Conservation (phyloP, 208 protist genomes). For the Acanthamoeba sp. region DNA sequence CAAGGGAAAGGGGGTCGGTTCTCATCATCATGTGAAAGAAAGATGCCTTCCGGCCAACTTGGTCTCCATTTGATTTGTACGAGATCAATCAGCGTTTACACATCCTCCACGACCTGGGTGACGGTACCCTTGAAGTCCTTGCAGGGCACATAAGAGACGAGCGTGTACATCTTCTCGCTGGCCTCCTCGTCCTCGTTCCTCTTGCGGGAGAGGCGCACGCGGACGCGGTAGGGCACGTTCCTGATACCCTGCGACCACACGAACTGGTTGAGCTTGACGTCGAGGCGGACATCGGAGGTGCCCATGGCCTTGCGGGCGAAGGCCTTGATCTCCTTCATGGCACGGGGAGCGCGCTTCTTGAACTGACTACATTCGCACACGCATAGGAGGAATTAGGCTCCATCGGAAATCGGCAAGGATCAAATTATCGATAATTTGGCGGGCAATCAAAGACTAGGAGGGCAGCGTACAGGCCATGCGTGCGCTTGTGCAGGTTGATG, state of each 20-base stretch:
- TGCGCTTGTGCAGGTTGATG: slow-evolving; percentile 97
- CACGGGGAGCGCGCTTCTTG: slow-evolving; percentile 97
- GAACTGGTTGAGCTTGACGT: slow-evolving; percentile 97
- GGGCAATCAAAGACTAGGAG: neutral
- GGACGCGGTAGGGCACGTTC: slow-evolving; percentile 95
- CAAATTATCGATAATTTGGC: slow-evolving; percentile 3
- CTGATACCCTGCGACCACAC: slow-evolving; percentile 97
- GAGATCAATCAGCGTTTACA: slow-evolving; percentile 64
- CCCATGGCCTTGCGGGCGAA: slow-evolving; percentile 97
- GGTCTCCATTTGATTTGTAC: slow-evolving; percentile 1
- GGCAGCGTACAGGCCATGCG: slow-evolving; percentile 91
- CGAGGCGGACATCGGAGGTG: slow-evolving; percentile 98
- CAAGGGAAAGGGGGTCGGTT: neutral
- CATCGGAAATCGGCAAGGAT: neutral
- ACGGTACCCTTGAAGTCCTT: slow-evolving; percentile 85
- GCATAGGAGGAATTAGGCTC: neutral
- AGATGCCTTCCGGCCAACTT: neutral
- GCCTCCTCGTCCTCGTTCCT: slow-evolving; percentile 94
- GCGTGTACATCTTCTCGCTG: slow-evolving; percentile 92
- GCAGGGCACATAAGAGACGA: slow-evolving; percentile 88
- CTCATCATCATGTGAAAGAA: neutral
- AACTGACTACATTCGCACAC: slow-evolving; percentile 92
- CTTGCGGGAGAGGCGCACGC: slow-evolving; percentile 94
- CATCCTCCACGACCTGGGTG: slow-evolving; percentile 83
- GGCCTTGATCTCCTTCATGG: slow-evolving; percentile 96